Conservation (phyloP, 495 filamentous ascomycete genomes). For the Annulohypoxylon maeteangense region DNA sequence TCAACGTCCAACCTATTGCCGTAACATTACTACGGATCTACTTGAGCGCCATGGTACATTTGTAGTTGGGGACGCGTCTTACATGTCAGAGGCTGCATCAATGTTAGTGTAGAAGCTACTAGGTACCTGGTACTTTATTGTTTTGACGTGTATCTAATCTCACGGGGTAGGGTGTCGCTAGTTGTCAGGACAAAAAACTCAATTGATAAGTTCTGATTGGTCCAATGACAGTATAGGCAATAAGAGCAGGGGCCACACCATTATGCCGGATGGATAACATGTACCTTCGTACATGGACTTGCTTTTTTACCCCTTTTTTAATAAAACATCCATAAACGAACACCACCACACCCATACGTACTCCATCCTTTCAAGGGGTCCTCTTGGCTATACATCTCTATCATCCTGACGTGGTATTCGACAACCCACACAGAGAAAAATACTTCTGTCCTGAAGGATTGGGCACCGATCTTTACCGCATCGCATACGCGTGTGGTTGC, state of each 20-base stretch:
- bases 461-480: slow-evolving; percentile 41
- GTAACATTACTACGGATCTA: slow-evolving; percentile 4
- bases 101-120: too few relatives aligned
- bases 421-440: slow-evolving; percentile 21
- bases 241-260: slow-evolving; percentile 23
- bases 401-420: slow-evolving; percentile 26
- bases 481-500: slow-evolving; percentile 31
- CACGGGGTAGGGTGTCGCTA: slow-evolving; percentile 18
- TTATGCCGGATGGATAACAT: slow-evolving; percentile 1
- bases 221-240: slow-evolving; percentile 22
- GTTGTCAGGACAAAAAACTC: not conserved
- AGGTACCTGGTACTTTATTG: not conserved
- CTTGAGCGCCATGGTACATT: not conserved
- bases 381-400: not conserved
- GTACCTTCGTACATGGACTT: slow-evolving; percentile 21
- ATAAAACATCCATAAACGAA: slow-evolving; percentile 29
- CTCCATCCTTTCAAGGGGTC: slow-evolving; percentile 12
- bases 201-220: slow-evolving; percentile 11
- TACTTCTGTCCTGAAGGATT: slow-evolving; percentile 17
- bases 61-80: not conserved
- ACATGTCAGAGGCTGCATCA: slow-evolving; percentile 18
- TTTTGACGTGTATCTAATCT: slow-evolving; percentile 10
- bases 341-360: too few relatives aligned
- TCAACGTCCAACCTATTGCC: not conserved
- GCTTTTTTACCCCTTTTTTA: slow-evolving; percentile 30